Conservation (phyloP, 129 eudicot genomes). For the Smallanthus sonchifolius region DNA sequence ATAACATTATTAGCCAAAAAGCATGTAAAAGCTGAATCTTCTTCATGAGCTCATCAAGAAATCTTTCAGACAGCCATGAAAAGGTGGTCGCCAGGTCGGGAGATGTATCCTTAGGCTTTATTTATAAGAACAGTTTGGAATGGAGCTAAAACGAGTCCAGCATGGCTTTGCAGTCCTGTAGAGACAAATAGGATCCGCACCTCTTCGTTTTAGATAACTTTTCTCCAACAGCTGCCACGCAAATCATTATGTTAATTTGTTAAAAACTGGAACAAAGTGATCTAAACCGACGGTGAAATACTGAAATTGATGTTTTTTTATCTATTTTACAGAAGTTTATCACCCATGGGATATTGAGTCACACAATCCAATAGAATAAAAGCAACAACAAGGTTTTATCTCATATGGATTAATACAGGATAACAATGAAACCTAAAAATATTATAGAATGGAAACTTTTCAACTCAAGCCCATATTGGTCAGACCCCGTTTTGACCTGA, state of each 20-base stretch:
- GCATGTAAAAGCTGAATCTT: constrained; percentile 14
- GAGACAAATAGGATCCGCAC: background rate
- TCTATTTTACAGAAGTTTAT: no score
- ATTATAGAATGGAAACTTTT: no score
- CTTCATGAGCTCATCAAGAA: background rate
- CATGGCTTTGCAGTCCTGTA: constrained; percentile 20
- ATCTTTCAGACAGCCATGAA: constrained; percentile 9
- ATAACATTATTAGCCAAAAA: constrained; percentile 5
- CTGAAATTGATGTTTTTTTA: no score
- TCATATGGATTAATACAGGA: no score
- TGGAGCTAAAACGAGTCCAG: constrained; percentile 6
- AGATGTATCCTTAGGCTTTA: background rate
- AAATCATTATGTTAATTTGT: background rate
- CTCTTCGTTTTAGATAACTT: background rate
- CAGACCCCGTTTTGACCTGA: no score
- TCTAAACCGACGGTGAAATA: background rate
- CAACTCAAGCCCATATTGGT: no score
- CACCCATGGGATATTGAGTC: no score
- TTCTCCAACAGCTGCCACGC: background rate
- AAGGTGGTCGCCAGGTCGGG: background rate
- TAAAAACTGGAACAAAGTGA: background rate
- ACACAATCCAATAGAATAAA: no score
- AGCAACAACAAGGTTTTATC: no score
- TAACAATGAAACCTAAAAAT: no score
- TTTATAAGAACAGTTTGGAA: background rate